Evolutionary conservation across 2,329 filamentous ascomycete genomes (phyloP).

Genomic region (Colletotrichum kahawae): DNA sequence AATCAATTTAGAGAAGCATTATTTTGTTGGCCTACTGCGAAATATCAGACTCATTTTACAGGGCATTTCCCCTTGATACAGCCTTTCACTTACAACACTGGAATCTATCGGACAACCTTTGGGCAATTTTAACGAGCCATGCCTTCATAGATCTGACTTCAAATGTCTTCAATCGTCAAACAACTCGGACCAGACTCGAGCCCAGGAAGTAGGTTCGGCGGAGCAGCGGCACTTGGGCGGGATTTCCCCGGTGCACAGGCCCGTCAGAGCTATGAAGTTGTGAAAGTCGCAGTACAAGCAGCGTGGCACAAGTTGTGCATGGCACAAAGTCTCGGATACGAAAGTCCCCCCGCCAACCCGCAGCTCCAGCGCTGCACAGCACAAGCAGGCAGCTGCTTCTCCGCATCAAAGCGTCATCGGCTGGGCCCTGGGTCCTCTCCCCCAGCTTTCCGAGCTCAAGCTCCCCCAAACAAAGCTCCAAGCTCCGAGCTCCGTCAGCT

Average conservation of each 20-base stretch:
- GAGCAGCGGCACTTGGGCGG: not conserved
- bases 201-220: not conserved
- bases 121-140: accelerated
- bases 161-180: not conserved
- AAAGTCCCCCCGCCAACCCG: not conserved
- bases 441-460: not conserved
- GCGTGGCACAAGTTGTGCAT: not conserved
- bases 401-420: conserved; percentile 15
- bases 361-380: not conserved
- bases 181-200: not conserved
- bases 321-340: not conserved
- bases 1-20: accelerated
- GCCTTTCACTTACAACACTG: not conserved
- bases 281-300: not conserved
- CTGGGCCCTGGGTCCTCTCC: not conserved
- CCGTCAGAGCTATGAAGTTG: not conserved
- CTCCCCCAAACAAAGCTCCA: not conserved
- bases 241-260: not conserved
- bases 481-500: conserved; percentile 7
- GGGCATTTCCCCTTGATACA: not conserved
- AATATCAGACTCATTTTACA: accelerated
- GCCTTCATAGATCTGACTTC: not conserved
- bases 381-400: not conserved
- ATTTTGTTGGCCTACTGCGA: accelerated
- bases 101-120: not conserved